Base-by-base conservation (phyloP, 495 filamentous ascomycete species). In the Neurospora sp. region DNA sequence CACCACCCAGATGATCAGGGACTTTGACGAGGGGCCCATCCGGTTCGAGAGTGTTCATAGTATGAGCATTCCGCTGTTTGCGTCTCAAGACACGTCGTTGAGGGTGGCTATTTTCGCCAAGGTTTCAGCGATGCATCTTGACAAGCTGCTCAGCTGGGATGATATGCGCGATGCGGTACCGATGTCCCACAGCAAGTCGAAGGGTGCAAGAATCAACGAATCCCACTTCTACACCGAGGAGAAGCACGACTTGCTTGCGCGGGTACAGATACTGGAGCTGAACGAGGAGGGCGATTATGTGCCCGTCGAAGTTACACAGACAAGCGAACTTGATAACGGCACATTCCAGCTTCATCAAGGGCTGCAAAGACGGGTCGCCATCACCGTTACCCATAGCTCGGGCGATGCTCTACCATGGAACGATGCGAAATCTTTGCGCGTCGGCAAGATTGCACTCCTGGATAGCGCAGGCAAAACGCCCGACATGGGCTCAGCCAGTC, bases 121-220 rank as follows among this genome's bases (percentile, higher is more conserved):
- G 75, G 93, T 97, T 69, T 95, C 92, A 18, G 83, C 90, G 1
- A 97, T 98, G 91, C 96, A 99, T 80, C 87, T 99, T 7, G 96
- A 99, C 78, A 98, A 97, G 81, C 86, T 99, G 42, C 87, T 99
- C 5, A 98, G 96, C 81, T 99, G 96, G 96, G 96, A 99, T 80
- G 96, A 97, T 78, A 97, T 99, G 89, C 88, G 94, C 65, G 95
- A 98, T 77, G 86, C 89, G 12, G 83, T 85, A 20, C 84, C 84
- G 7, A 77, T 77, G 38, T 79, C 83, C 1, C 82, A 82, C 65
- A 85, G 88, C 73, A 89, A 90, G 76, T 85, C 86, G 39, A 91
- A 90, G 77, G 85, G 85, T 42, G 89, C 94, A 8, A 86, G 96
- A 27, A 89, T 99, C 75, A 90, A 92, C 45, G 96, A 99, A 80